Conservation (phyloP, 2,329 filamentous ascomycete genomes). For the Sclerotinia sclerotiorum region DNA sequence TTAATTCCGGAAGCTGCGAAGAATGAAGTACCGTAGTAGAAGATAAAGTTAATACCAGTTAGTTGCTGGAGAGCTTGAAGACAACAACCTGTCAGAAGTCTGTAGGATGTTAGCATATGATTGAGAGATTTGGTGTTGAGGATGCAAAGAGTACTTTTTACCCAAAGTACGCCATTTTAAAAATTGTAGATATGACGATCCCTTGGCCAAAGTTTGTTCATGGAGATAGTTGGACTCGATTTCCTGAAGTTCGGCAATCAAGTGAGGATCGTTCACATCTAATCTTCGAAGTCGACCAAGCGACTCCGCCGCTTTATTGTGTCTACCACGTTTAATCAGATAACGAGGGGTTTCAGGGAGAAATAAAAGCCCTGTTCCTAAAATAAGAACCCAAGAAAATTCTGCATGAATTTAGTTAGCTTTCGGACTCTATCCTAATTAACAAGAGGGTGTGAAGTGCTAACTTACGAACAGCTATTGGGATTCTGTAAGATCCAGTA, state of each 20-base stretch:
- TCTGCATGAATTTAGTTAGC: conserved; percentile 41
- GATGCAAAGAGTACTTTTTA: neutral
- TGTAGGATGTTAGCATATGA: neutral
- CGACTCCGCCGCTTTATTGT: conserved; percentile 54
- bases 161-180: conserved; percentile 21
- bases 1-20: conserved; percentile 71
- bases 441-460: too few species aligned
- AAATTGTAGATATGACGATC: conserved; percentile 18
- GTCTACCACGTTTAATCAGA: conserved; percentile 41
- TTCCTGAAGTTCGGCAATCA: conserved; percentile 8
- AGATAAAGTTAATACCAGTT: conserved; percentile 90
- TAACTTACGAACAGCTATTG: conserved; percentile 61
- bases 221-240: conserved; percentile 18
- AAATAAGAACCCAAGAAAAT: conserved; percentile 65
- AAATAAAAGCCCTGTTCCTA: conserved; percentile 31
- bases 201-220: conserved; percentile 10
- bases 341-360: conserved; percentile 42
- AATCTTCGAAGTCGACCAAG: conserved; percentile 63
- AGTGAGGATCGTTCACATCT: conserved; percentile 49
- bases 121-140: too few species aligned
- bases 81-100: conserved; percentile 14
- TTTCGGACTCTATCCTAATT: neutral
- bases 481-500: conserved; percentile 73
- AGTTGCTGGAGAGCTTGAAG: conserved; percentile 34
- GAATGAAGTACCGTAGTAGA: conserved; percentile 91